Evolutionary conservation across 371 early-diverging fungal genomes (phyloP), one percentile per base, ranked within the genome.

Genomic region (Apophysomyces ossiformis): DNA sequence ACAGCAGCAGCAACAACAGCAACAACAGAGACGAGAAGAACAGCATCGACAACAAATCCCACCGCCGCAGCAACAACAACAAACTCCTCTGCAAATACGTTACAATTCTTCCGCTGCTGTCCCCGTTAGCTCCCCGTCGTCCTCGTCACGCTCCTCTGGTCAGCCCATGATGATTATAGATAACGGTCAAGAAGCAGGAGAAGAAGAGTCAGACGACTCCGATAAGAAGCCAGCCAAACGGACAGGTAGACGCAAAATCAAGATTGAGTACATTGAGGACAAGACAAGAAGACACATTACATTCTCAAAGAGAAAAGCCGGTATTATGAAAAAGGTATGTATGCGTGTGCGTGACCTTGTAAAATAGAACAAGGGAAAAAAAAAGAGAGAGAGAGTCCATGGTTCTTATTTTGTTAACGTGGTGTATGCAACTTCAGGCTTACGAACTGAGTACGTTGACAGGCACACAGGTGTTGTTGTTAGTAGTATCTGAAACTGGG

Each of bases 401-500:
- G 32, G 32, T 26, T 26, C 32, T 26, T 50, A 26, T 18, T 21
- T 50, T 7, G 21, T 21, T 50, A 50, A 50, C 8, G 21, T 41
- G 41, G 8, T 13, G 8, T 41, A n/a, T 21, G 9, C n/a, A 4
- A 50, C n/a, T 21, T 9, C 16, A 95, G 92, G 99, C 99, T 13
- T 97, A 94, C 71, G 99, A 99, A 77, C 86, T 99, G 16, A 92
- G 92, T 73, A 95, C 97, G 1, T 83, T 99, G 70, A 99, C 99
- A 9, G 99, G 99, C 47, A 97, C 99, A 2, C 96, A 99, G 77
- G 96, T 99, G 43, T 85, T 99, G 60, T 82, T 99, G 57, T 76
- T 99, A 39, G 94, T 99, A 4, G 98, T 98, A n/a, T 95, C 97
- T 4, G 99, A 97, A 75, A 97, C 96, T 37, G 99, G 99, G 21